phyloP scores from a whole-genome alignment of 2,329 filamentous ascomycete genomes.

The Podosphaera xanthii region DNA sequence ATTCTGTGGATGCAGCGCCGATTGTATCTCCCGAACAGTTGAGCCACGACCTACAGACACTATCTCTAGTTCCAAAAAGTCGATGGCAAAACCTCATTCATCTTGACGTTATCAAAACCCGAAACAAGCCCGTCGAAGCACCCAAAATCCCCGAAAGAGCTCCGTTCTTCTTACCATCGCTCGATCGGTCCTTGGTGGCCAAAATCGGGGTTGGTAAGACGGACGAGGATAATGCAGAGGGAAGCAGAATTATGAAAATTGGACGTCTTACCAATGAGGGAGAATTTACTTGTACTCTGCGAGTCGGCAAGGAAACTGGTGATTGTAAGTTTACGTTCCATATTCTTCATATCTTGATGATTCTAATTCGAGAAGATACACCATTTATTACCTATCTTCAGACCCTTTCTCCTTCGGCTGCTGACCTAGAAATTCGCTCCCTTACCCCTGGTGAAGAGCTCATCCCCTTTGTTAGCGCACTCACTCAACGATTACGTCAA shows the following conservation, averaged over 20 bases:
- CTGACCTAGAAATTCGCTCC: slow-evolving; percentile 78
- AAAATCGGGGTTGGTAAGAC: slow-evolving; percentile 12
- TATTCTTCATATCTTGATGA: background rate
- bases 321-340: slow-evolving; percentile 30
- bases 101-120: slow-evolving; percentile 68
- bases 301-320: slow-evolving; percentile 27
- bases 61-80: slow-evolving; percentile 73
- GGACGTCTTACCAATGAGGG: slow-evolving; percentile 35
- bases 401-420: slow-evolving; percentile 57
- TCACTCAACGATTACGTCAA: slow-evolving; percentile 45
- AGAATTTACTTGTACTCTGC: slow-evolving; percentile 33
- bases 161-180: slow-evolving; percentile 75
- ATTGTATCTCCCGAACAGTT: slow-evolving; percentile 50
- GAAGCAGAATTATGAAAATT: slow-evolving; percentile 46
- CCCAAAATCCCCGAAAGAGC: slow-evolving; percentile 85
- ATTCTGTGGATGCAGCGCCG: slow-evolving; percentile 29
- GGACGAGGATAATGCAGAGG: slow-evolving; percentile 21
- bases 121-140: slow-evolving; percentile 82
- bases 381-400: slow-evolving; percentile 60
- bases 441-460: slow-evolving; percentile 43
- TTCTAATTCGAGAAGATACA: slow-evolving; percentile 22
- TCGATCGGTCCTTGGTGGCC: slow-evolving; percentile 19
- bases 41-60: slow-evolving; percentile 58
- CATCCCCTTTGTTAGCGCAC: slow-evolving; percentile 54
- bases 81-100: slow-evolving; percentile 89